A percentile compares a stretch with the other conserved stretches of the same genome.
phyloP scores from a whole-genome alignment of 305 asterid species.

The Plantago rigida region DNA sequence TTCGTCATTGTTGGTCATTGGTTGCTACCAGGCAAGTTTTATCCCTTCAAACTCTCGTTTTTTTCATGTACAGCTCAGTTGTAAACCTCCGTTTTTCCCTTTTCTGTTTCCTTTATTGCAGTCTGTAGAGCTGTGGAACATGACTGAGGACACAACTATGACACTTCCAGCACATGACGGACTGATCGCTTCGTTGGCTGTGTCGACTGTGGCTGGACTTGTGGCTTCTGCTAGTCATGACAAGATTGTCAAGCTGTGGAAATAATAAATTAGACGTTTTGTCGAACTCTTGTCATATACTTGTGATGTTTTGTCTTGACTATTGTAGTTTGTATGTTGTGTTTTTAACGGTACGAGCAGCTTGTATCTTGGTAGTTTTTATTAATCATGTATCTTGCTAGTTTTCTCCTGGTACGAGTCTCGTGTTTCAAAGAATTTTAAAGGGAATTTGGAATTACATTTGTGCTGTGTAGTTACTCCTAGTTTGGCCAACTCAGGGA shows the following conservation, averaged over 20 bases:
- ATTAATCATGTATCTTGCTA: too few species aligned
- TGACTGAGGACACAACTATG: conserved; percentile 75
- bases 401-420: not conserved
- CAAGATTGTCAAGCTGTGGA: conserved; percentile 81
- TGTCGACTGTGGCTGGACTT: conserved; percentile 56
- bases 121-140: conserved; percentile 97
- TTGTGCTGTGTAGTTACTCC: too few species aligned
- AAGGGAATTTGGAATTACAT: not conserved
- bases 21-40: conserved; percentile 82
- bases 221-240: conserved; percentile 97
- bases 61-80: not conserved
- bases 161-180: conserved; percentile 77
- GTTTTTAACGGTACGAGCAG: not conserved
- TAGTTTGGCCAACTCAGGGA: too few species aligned
- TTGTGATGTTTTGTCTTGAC: not conserved
- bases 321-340: not conserved
- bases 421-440: not conserved
- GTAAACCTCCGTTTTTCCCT: not conserved
- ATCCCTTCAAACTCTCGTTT: not conserved
- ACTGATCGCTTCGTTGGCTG: conserved; percentile 68
- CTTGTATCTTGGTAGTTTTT: not conserved
- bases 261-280: conserved; percentile 29
- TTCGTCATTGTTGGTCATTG: conserved; percentile 70
- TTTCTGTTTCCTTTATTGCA: conserved; percentile 24
- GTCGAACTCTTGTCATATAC: too few species aligned